Conservation (phyloP, 1,284 basidiomycete genomes). For the Ustilago trichophora region DNA sequence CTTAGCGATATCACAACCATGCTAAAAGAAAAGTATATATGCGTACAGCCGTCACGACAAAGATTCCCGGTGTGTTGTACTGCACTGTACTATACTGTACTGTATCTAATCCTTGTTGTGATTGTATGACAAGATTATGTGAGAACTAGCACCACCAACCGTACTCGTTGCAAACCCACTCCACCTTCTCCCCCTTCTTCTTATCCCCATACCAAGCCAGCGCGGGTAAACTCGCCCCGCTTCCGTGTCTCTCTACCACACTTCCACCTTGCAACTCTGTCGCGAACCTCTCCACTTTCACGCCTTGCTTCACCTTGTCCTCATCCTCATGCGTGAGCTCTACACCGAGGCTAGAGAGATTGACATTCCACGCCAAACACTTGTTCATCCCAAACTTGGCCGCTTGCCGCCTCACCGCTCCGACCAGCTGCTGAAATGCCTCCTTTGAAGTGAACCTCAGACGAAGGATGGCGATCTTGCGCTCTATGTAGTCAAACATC, state of each 20-base stretch:
- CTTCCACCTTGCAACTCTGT: conserved; percentile 11
- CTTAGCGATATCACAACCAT: too few relatives aligned
- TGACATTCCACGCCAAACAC: conserved; percentile 43
- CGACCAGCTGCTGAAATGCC: conserved; percentile 9
- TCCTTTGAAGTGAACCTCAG: conserved; percentile 6
- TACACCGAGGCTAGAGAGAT: conserved; percentile 12
- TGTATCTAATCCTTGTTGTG: too few relatives aligned
- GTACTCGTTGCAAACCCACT: conserved; percentile 44
- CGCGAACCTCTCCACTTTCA: not conserved
- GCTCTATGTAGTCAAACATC: conserved; percentile 36
- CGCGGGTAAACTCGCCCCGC: conserved; percentile 21
- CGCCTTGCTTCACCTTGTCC: conserved; percentile 3
- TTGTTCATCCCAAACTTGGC: conserved; percentile 24
- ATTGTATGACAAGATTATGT: too few relatives aligned
- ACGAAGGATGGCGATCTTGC: conserved; percentile 29
- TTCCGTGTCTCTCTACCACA: conserved; percentile 28
- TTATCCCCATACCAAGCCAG: conserved; percentile 35
- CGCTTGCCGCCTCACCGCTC: conserved; percentile 13
- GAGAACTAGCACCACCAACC: conserved; percentile 46
- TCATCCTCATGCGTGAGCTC: conserved; percentile 17
- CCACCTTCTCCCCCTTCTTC: conserved; percentile 10
- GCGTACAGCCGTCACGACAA: too few relatives aligned
- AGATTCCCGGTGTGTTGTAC: too few relatives aligned
- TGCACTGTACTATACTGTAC: too few relatives aligned
- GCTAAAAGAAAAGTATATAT: too few relatives aligned